Conservation (phyloP, 768 basidiomycete genomes). For the Daedalea quercina region DNA sequence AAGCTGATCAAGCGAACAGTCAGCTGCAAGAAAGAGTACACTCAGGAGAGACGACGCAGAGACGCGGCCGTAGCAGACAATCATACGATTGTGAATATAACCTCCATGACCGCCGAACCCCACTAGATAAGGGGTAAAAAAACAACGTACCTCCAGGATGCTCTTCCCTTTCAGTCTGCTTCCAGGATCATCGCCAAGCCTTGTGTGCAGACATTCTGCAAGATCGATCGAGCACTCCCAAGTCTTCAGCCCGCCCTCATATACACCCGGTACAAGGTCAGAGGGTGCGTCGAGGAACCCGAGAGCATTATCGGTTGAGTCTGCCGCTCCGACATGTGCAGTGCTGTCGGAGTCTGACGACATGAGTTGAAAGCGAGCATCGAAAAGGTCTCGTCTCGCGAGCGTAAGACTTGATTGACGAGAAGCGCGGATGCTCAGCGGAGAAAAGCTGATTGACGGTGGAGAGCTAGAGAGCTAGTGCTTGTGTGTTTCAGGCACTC, state of each 20-base stretch:
- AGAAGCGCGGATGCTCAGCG: conserved; percentile 45
- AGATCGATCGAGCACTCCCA: conserved; percentile 96
- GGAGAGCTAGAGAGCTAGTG: conserved; percentile 66
- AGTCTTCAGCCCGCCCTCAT: conserved; percentile 95
- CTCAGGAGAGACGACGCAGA: not conserved
- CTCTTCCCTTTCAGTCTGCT: conserved; percentile 39
- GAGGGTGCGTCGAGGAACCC: conserved; percentile 76
- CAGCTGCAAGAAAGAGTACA: too few species aligned
- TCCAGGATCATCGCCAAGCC: conserved; percentile 15
- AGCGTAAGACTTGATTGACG: conserved; percentile 30
- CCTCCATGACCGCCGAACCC: conserved; percentile 1
- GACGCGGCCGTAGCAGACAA: not conserved
- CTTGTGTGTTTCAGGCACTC: not conserved
- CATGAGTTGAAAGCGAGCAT: conserved; percentile 92
- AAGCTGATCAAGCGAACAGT: conserved; percentile 42
- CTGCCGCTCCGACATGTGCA: not conserved
- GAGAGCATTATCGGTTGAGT: conserved; percentile 21
- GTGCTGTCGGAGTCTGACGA: conserved; percentile 24
- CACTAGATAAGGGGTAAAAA: not conserved
- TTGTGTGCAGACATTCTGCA: conserved; percentile 53
- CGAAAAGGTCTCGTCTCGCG: conserved; percentile 83
- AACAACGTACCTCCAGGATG: conserved; percentile 63
- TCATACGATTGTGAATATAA: not conserved
- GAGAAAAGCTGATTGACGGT: conserved; percentile 72
- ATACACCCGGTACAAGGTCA: conserved; percentile 86